Evolutionary conservation across 805 yeast genomes (phyloP).

Genomic region (Spathaspora girioi): DNA sequence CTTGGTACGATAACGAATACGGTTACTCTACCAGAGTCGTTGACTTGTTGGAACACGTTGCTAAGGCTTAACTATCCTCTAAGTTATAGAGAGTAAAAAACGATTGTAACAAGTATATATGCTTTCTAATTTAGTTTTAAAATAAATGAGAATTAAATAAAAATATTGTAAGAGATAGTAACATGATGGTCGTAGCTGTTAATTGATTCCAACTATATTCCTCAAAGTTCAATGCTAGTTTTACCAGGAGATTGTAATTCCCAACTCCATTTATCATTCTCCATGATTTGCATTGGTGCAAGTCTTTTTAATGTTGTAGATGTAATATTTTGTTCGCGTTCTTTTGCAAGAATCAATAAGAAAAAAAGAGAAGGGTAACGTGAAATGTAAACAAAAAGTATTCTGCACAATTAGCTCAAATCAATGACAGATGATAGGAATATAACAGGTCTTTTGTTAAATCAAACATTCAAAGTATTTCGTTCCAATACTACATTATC

Average conservation of each 20-base stretch:
- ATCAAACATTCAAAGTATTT: conserved; percentile 16
- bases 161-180: too few relatives aligned
- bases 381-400: background rate
- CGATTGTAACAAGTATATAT: background rate
- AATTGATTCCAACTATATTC: too few relatives aligned
- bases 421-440: conserved; percentile 6
- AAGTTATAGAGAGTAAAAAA: background rate
- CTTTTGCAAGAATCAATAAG: background rate
- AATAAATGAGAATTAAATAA: background rate
- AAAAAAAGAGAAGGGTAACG: background rate
- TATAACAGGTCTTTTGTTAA: conserved; percentile 10
- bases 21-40: conserved; percentile 97
- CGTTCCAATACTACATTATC: conserved; percentile 12
- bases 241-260: too few relatives aligned
- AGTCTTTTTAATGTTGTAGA: too few relatives aligned
- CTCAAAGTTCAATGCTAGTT: too few relatives aligned
- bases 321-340: background rate
- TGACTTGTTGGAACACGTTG: conserved; percentile 80
- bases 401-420: background rate
- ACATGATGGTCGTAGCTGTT: too few relatives aligned
- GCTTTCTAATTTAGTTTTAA: conserved; percentile 1
- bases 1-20: conserved; percentile 96
- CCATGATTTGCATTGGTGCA: too few relatives aligned
- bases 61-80: conserved; percentile 33
- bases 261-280: too few relatives aligned